Conservation (phyloP, 441 rosid genomes). For the Syzygium malaccense region DNA sequence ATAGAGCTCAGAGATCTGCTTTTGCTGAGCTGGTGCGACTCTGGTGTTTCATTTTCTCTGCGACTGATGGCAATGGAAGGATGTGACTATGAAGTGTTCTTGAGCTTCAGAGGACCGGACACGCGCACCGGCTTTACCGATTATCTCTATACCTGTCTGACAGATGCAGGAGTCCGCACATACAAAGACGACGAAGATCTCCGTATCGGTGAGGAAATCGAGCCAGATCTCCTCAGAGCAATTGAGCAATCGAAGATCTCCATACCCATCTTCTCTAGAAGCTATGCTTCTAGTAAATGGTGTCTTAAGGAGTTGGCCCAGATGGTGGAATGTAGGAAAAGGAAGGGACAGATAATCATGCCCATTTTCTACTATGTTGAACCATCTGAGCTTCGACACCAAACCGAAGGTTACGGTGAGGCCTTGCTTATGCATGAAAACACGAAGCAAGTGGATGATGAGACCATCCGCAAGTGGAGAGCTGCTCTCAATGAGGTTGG, state of each 20-base stretch:
- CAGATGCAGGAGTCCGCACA: neutral
- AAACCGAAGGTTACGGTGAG: rapidly evolving
- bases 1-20: neutral
- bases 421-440: neutral
- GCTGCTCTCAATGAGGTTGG: neutral
- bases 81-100: neutral
- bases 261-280: neutral
- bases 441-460: neutral
- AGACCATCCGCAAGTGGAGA: neutral
- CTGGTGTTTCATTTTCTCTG: neutral
- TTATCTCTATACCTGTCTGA: neutral
- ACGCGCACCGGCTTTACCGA: neutral
- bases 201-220: neutral
- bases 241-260: neutral
- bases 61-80: neutral
- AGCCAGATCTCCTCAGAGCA: neutral
- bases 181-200: neutral
- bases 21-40: neutral
- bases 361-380: neutral
- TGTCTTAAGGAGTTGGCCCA: neutral
- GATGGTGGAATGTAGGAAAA: neutral
- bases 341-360: neutral
- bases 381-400: neutral
- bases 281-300: neutral
- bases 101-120: neutral